A percentile compares a stretch with the other conserved stretches of the same genome.
Conservation (phyloP, 192 early-diverging fungal genomes). For the Coemansia sp. region DNA sequence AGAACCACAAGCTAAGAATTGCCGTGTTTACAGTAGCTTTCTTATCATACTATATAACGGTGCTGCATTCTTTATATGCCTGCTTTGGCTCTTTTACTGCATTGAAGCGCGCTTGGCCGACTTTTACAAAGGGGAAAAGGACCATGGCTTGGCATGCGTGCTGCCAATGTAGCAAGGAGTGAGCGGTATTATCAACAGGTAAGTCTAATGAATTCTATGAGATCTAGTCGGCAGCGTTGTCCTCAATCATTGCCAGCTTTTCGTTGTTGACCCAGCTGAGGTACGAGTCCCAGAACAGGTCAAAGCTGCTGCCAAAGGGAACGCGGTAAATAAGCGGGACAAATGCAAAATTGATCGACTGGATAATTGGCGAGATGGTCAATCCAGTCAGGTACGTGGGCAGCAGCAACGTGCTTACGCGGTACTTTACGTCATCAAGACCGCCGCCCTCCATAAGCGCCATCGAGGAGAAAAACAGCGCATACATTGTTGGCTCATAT, state of each 20-base stretch:
- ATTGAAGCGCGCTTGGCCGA: background rate
- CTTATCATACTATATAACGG: background rate
- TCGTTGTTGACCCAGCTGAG: slow-evolving; percentile 71
- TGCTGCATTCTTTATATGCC: background rate
- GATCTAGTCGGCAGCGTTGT: background rate
- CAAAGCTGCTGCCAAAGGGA: slow-evolving; percentile 71
- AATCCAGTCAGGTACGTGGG: slow-evolving; percentile 50
- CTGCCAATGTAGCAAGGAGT: background rate
- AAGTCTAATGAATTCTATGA: background rate
- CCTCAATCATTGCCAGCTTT: slow-evolving; percentile 33
- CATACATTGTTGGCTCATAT: slow-evolving; percentile 49
- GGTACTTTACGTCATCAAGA: slow-evolving; percentile 25
- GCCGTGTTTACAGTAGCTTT: background rate
- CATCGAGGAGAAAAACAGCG: slow-evolving; percentile 48
- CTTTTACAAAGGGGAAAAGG: background rate
- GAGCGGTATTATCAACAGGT: background rate
- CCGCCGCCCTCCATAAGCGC: slow-evolving; percentile 47
- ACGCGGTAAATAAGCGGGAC: slow-evolving; percentile 68
- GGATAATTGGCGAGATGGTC: slow-evolving; percentile 70
- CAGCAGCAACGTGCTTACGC: slow-evolving; percentile 22
- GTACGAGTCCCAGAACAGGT: slow-evolving; percentile 74
- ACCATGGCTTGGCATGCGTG: background rate
- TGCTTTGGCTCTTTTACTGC: background rate
- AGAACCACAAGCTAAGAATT: slow-evolving; percentile 5
- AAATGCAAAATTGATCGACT: slow-evolving; percentile 73